These are phyloP conservation scores for Aspergillus aculeatinus DNA, from an alignment of 2,329 filamentous ascomycete genomes.

Conservation along the genomic window DNA sequence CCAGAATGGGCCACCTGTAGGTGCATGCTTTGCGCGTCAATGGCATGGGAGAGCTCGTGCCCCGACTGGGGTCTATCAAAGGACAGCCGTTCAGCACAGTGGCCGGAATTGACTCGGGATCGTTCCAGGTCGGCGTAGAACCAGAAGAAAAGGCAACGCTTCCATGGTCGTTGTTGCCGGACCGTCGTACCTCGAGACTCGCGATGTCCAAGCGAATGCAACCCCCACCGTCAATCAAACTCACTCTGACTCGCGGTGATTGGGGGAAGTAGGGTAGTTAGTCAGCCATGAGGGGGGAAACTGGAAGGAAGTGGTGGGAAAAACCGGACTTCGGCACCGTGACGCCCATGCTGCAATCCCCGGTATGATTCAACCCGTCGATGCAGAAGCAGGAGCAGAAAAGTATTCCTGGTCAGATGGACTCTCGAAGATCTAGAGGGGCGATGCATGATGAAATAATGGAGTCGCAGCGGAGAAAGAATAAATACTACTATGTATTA, in stretches of 20 bases:
- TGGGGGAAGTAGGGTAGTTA: background rate
- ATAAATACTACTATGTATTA: background rate
- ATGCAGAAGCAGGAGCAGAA: background rate
- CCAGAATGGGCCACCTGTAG: background rate
- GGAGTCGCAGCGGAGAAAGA: background rate
- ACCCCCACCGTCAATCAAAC: slow-evolving; percentile 1
- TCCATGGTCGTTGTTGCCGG: background rate
- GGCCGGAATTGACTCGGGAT: background rate
- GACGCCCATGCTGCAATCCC: background rate
- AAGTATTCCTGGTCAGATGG: background rate
- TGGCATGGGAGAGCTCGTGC: background rate
- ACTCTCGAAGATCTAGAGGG: background rate
- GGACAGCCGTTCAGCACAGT: background rate
- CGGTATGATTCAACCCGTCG: background rate
- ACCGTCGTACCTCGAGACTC: background rate
- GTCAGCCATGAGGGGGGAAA: background rate
- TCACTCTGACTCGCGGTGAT: background rate
- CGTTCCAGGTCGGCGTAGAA: background rate
- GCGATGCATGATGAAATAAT: background rate
- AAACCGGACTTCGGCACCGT: background rate
- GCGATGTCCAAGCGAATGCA: slow-evolving; percentile 7
- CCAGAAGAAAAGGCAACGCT: background rate
- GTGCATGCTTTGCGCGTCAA: background rate
- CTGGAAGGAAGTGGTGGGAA: too few species aligned
- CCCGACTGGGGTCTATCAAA: background rate